Base-by-base conservation (phyloP, 2,329 filamentous ascomycete species). In the Colletotrichum truncatum region DNA sequence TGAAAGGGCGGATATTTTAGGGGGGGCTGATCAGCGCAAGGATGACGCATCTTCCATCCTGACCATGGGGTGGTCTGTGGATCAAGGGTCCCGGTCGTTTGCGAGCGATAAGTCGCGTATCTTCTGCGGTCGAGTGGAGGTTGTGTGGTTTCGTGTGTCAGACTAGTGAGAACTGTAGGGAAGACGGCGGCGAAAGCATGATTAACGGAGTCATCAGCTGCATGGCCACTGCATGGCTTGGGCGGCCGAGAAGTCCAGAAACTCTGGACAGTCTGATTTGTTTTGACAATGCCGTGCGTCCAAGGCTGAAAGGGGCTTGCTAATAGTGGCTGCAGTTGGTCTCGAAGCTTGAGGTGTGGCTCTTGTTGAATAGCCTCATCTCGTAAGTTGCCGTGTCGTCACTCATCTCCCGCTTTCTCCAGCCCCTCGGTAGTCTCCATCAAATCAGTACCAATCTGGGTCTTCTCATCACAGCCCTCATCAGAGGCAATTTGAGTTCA, bases 351-450 rank as follows among this genome's bases (percentile, higher is more conserved):
- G 39, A 18, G 26, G 75, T 76, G 74, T 88, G 86, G 36, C 85
- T 87, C 73, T 87, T 11, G 83, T 18, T 79, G 73, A 58, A 87
- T 77, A 39, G 83, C 84, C 70, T 88, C 85, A 70, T 80, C 82
- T 69, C 78, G 78, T 16, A 16, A 39, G 34, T 18, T 53, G 26
- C 28, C 18, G 39, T 8, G 6, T 23, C 5, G n/a, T n/a, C 45
- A 8, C 18, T 56, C 53, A 41, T 46, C 16, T 46, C 34, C 25
- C 36, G 21, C 36, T n/a, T 21, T 21, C 16, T 16, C 11, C 21
- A 26, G 41, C n/a, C n/a, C n/a, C n/a, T n/a, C n/a, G n/a, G n/a
- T n/a, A n/a, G n/a, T 21, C 62, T 82, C 81, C 9, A 86, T 81
- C 11, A 8, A 7, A 43, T n/a, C 25, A 48, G 30, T 34, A 46